These are phyloP conservation scores for Phragmites australis DNA, from an alignment of 176 grass and related monocot species.

Conservation along the genomic window DNA sequence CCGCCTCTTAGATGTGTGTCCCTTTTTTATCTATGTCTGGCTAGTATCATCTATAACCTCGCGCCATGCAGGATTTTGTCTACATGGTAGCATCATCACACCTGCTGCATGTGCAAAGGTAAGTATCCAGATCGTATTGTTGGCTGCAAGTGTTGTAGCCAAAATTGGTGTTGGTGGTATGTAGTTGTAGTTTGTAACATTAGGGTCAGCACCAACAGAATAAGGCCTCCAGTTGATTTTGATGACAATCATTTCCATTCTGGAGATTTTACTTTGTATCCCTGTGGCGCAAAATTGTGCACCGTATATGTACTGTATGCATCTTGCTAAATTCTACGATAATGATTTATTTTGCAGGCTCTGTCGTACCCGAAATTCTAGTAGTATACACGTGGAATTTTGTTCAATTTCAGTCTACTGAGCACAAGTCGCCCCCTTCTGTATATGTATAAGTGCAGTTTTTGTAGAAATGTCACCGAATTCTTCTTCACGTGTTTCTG, in stretches of 20 bases:
- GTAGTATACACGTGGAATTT: too few species aligned
- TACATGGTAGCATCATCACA: constrained; percentile 17
- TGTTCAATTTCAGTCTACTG: too few species aligned
- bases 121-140: constrained; percentile 19
- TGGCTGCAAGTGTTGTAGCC: not conserved
- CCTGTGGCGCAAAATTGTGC: constrained; percentile 25
- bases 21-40: not conserved
- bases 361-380: too few species aligned
- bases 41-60: not conserved
- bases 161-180: not conserved
- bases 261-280: constrained; percentile 29
- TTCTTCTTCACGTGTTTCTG: not conserved
- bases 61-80: constrained; percentile 19
- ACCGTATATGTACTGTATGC: constrained; percentile 30
- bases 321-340: constrained; percentile 9
- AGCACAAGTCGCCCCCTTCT: too few species aligned
- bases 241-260: not conserved
- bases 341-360: not conserved
- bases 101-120: constrained; percentile 26
- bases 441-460: too few species aligned
- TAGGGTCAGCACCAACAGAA: constrained; percentile 34
- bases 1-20: constrained; percentile 35
- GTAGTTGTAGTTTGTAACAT: constrained; percentile 15
- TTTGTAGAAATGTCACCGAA: not conserved
- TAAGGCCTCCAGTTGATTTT: constrained; percentile 34